phyloP scores from a whole-genome alignment of 305 asterid species.

The Fraxinus albicans region DNA sequence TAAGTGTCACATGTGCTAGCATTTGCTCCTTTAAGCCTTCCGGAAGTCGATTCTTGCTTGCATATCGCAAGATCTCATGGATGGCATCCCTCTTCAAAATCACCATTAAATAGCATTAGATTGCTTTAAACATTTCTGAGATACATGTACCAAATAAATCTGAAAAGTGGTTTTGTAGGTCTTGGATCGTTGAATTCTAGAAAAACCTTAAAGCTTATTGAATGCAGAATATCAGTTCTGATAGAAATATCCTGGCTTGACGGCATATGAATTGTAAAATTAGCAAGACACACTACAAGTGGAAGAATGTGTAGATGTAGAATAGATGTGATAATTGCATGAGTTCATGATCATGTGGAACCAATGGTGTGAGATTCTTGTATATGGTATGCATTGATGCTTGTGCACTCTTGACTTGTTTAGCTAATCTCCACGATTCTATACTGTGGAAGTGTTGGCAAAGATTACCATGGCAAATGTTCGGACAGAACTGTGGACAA shows the following conservation, averaged over 20 bases:
- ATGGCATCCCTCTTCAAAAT: conserved; percentile 67
- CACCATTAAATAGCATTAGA: not conserved
- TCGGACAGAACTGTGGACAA: conserved; percentile 70
- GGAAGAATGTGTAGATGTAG: not conserved
- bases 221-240: not conserved
- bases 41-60: conserved; percentile 86
- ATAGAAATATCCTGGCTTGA: not conserved
- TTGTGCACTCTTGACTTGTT: not conserved
- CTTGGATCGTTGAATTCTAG: not conserved
- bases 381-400: not conserved
- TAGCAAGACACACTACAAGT: not conserved
- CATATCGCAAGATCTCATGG: conserved; percentile 68
- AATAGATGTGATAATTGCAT: not conserved
- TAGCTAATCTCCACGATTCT: not conserved
- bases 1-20: conserved; percentile 81
- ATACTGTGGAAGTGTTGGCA: not conserved
- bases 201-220: not conserved
- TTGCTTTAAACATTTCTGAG: not conserved
- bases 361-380: not conserved
- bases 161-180: not conserved
- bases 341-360: not conserved
- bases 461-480: conserved; percentile 78
- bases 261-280: not conserved
- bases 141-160: not conserved
- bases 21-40: conserved; percentile 79